Base-by-base conservation (phyloP, 352 stramenopile genomes). In the Phytophthora europaea region DNA sequence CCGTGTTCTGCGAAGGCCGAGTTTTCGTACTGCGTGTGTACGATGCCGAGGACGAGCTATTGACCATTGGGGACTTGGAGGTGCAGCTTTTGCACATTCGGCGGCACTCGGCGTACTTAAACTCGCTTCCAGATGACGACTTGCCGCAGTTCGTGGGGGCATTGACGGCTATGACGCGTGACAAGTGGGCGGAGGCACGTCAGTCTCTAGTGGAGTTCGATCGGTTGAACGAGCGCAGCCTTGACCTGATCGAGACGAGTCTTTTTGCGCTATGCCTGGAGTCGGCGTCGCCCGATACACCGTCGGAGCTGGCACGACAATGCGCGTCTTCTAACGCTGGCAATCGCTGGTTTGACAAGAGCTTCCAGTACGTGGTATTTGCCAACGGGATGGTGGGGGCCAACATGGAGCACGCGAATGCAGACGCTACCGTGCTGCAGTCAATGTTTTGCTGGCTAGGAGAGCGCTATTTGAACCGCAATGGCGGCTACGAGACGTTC, bases 281-380 rank as follows among this genome's bases (percentile, higher is more conserved):
- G 54, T 84, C 87, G 16, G 70, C 65, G 22, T 81, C 73, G 31
- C 87, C 81, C 1, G 59, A 55, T 1, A 86, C 78, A 6, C 78
- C 82, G 2, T 89, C 83, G 7, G 81, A 82, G 34, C 68, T 91
- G 6, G 76, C 81, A 40, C 79, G 85, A 72, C 82, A 65, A 72
- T 97, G 81, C 63, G 88, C 75, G 51, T 90, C 73, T 18, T 54
- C 68, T 10, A 92, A 77, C 52, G 81, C 70, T 33, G 79, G 80
- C 51, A 99, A 99, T 76, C 92, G 96, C 52, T 99, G 93, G 91
- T 99, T 98, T 65, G 97, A 99, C 82, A 99, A 99, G 80, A 98
- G 93, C 20, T 94, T 99, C 75, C 94, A 99, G 82, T 82, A 99
- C 28, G 83, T 99, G 31, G 87, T 98, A 20, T 98, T 97, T 40